Conservation (phyloP, 2,329 filamentous ascomycete species). For the Dryadomyces sulphureus region DNA sequence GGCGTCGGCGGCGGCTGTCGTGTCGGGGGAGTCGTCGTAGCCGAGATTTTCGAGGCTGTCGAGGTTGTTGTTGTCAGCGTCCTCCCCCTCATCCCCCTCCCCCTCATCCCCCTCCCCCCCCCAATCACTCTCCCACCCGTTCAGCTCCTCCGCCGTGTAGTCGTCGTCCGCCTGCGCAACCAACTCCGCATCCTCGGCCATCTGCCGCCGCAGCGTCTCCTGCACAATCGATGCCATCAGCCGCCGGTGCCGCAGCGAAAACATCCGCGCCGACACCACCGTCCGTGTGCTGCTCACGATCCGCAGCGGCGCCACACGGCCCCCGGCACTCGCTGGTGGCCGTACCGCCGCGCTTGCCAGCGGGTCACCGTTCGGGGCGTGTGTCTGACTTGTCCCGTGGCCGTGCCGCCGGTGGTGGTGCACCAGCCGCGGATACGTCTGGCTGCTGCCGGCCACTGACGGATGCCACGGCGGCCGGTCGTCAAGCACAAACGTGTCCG, state of each 20-base stretch:
- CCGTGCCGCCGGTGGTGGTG: background rate
- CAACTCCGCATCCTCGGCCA: slow-evolving; percentile 6
- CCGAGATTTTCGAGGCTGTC: too few relatives aligned
- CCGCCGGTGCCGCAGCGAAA: slow-evolving; percentile 4
- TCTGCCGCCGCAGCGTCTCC: slow-evolving; percentile 11
- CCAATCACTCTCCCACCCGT: slow-evolving; percentile 7
- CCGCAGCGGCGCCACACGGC: background rate
- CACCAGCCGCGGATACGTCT: background rate
- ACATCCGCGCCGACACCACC: background rate
- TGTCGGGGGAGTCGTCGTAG: too few relatives aligned
- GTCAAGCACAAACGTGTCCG: slow-evolving; percentile 1
- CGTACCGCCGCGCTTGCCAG: too few relatives aligned
- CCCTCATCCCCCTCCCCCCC: background rate
- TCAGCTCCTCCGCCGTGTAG: slow-evolving; percentile 7
- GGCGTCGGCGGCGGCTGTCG: background rate
- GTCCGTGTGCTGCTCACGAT: background rate
- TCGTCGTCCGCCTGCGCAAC: slow-evolving; percentile 6
- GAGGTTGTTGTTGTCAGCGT: background rate
- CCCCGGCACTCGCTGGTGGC: too few relatives aligned
- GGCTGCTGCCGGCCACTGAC: background rate
- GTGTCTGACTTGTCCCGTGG: too few relatives aligned
- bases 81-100: background rate
- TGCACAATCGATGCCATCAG: slow-evolving; percentile 9
- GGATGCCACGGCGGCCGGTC: background rate
- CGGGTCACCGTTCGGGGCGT: too few relatives aligned